Percentiles rank a stretch among this genome's conserved stretches.
These are phyloP conservation scores for Zygosaccharomyces sapae DNA, from an alignment of 1,139 yeast species.

Conservation along the genomic window DNA sequence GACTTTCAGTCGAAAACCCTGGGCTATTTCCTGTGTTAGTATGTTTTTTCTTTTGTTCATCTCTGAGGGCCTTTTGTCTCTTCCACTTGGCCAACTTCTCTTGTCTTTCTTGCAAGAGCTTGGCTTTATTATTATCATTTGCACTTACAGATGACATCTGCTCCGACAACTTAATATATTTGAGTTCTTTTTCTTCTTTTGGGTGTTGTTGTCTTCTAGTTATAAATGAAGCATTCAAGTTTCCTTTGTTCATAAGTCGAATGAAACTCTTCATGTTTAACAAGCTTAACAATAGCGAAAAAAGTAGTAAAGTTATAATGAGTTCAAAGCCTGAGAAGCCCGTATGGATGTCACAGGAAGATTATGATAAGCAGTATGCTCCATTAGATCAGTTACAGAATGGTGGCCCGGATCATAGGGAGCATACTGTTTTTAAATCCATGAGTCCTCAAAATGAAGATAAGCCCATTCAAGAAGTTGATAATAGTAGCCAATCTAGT, in stretches of 20 bases:
- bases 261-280: background rate
- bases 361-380: constrained; percentile 34
- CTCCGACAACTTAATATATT: background rate
- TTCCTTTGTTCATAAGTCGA: background rate
- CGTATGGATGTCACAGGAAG: constrained; percentile 40
- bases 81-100: constrained; percentile 41
- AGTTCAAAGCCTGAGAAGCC: constrained; percentile 33
- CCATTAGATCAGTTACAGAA: constrained; percentile 12
- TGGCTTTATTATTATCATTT: constrained; percentile 25
- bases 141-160: constrained; percentile 20
- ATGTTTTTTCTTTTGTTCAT: constrained; percentile 20
- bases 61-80: constrained; percentile 34
- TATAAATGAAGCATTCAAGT: background rate
- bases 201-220: background rate
- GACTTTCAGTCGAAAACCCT: constrained; percentile 19
- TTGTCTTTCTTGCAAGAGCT: constrained; percentile 33
- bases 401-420: constrained; percentile 4
- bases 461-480: constrained; percentile 11
- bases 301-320: constrained; percentile 9
- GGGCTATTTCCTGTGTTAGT: constrained; percentile 18
- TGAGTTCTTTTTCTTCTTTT: background rate
- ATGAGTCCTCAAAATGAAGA: constrained; percentile 11
- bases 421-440: constrained; percentile 7
- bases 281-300: background rate
- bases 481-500: constrained; percentile 7